Evolutionary conservation across 1,284 basidiomycete species (phyloP).

Genomic region (Moesziomyces sp.): DNA sequence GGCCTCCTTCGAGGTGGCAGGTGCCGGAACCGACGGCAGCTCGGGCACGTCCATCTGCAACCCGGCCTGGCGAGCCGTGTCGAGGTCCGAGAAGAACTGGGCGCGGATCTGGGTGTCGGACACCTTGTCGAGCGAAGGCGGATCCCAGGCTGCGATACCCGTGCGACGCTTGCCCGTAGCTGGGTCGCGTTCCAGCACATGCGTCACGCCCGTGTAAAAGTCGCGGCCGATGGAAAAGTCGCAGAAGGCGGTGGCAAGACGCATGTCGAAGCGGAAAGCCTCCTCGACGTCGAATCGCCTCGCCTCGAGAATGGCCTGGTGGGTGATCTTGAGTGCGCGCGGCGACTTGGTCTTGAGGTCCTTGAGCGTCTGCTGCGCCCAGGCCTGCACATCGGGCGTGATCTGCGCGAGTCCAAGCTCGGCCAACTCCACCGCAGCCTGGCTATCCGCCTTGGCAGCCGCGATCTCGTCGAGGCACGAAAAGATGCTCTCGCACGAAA

Average conservation of each 20-base stretch:
- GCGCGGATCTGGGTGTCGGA: conserved; percentile 41
- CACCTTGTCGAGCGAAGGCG: conserved; percentile 53
- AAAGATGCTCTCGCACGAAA: conserved; percentile 56
- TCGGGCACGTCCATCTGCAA: conserved; percentile 47
- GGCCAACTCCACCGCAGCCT: conserved; percentile 47
- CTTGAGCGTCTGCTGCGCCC: conserved; percentile 56
- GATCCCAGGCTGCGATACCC: conserved; percentile 57
- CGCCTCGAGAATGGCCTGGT: conserved; percentile 55
- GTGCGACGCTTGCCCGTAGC: conserved; percentile 59
- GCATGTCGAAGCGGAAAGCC: conserved; percentile 63
- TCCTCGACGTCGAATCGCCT: conserved; percentile 52
- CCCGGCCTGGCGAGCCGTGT: conserved; percentile 49
- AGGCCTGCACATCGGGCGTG: conserved; percentile 39
- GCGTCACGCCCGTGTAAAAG: conserved; percentile 66
- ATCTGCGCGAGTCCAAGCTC: conserved; percentile 32
- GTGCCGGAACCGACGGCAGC: conserved; percentile 31
- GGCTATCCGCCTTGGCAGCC: conserved; percentile 10
- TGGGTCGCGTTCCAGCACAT: conserved; percentile 61
- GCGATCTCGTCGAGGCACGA: conserved; percentile 55
- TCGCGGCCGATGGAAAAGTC: conserved; percentile 65
- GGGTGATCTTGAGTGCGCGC: conserved; percentile 60
- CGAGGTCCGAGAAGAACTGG: conserved; percentile 56
- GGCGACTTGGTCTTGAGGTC: conserved; percentile 59
- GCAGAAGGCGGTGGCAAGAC: conserved; percentile 64
- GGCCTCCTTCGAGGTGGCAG: conserved; percentile 20